Evolutionary conservation across 1,284 basidiomycete genomes (phyloP).

Genomic region (Somion occarium): DNA sequence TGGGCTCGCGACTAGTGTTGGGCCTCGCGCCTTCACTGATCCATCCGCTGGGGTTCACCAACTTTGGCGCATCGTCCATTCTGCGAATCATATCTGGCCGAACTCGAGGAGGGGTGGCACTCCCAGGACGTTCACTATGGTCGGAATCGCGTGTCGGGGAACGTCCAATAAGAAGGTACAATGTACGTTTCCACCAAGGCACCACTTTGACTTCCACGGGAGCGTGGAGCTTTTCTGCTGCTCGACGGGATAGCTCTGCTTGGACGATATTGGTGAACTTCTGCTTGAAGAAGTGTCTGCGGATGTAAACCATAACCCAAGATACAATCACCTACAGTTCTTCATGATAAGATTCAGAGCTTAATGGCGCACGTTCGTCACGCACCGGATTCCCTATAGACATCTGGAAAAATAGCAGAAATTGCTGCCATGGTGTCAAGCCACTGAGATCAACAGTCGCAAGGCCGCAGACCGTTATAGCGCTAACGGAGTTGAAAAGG

Average conservation of each 20-base stretch:
- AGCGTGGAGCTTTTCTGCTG: slow-evolving; percentile 14
- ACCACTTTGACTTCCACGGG: slow-evolving; percentile 20
- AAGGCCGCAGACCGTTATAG: slow-evolving; percentile 78
- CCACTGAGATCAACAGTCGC: slow-evolving; percentile 70
- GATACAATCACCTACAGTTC: slow-evolving; percentile 64
- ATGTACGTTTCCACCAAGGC: slow-evolving; percentile 19
- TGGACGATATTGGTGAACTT: slow-evolving; percentile 69
- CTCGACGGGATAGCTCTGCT: slow-evolving; percentile 35
- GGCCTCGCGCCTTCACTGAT: slow-evolving; percentile 41
- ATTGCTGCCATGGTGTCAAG: slow-evolving; percentile 75
- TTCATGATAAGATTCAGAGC: not conserved
- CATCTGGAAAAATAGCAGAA: slow-evolving; percentile 69
- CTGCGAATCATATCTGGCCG: slow-evolving; percentile 83
- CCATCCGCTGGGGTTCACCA: slow-evolving; percentile 82
- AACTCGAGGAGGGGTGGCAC: slow-evolving; percentile 28
- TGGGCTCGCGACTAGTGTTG: no score
- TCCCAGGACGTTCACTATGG: slow-evolving; percentile 14
- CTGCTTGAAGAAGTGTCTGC: slow-evolving; percentile 73
- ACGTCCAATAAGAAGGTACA: slow-evolving; percentile 8
- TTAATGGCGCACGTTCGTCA: slow-evolving; percentile 11
- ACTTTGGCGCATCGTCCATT: slow-evolving; percentile 72
- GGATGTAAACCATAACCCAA: slow-evolving; percentile 67
- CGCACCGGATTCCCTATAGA: slow-evolving; percentile 67
- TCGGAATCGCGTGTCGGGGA: slow-evolving; percentile 9
- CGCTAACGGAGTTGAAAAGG: slow-evolving; percentile 72